Conservation (phyloP, 2,329 filamentous ascomycete genomes). For the Aureobasidium pullulans region DNA sequence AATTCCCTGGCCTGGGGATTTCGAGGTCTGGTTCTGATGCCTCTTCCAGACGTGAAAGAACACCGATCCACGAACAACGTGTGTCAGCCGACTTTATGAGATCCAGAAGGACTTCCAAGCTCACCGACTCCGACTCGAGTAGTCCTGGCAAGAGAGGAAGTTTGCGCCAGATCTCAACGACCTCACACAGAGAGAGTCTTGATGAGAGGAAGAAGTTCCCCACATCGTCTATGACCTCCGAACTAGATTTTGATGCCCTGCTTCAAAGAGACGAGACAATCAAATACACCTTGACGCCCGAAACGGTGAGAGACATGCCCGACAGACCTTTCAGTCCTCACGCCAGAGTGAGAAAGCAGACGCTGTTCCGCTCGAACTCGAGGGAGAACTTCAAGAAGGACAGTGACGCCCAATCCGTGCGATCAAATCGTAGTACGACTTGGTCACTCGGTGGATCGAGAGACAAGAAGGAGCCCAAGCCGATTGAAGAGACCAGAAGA, state of each 20-base stretch:
- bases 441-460: not conserved
- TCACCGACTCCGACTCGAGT: not conserved
- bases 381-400: not conserved
- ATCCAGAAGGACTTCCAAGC: not conserved
- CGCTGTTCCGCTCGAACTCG: not conserved
- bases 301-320: conserved; percentile 37
- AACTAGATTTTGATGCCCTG: conserved; percentile 40
- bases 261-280: conserved; percentile 42
- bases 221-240: conserved; percentile 8
- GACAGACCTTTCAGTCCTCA: not conserved
- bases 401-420: not conserved
- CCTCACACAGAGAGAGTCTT: not conserved
- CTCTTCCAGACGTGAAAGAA: not conserved
- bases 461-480: not conserved
- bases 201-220: conserved; percentile 4
- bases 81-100: conserved; percentile 6
- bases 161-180: not conserved
- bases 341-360: not conserved
- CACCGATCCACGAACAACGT: not conserved
- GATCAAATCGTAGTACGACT: not conserved
- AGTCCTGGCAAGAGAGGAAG: not conserved
- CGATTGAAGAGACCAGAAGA: not conserved
- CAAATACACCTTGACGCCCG: conserved; percentile 44
- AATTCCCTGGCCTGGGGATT: conserved; percentile 1
- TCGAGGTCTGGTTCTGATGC: not conserved